These are phyloP conservation scores for Colletotrichum tropicale DNA, from an alignment of 2,329 filamentous ascomycete genomes.

Conservation along the genomic window DNA sequence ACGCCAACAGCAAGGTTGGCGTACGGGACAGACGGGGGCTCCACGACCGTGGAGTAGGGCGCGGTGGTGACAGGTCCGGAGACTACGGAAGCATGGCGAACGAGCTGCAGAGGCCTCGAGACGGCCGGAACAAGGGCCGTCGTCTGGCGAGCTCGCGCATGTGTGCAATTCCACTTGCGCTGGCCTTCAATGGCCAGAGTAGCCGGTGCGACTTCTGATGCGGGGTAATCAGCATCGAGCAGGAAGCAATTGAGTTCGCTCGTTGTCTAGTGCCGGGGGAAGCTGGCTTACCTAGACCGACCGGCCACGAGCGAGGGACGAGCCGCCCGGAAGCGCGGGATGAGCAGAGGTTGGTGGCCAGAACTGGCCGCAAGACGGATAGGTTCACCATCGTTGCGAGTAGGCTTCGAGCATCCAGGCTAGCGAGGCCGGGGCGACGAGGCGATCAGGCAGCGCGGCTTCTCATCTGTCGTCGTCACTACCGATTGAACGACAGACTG, in stretches of 20 bases:
- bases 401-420: slow-evolving; percentile 10
- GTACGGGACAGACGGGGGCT: slow-evolving; percentile 65
- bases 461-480: slow-evolving; percentile 12
- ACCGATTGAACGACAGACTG: neutral
- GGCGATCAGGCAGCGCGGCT: neutral
- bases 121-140: slow-evolving; percentile 30
- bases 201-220: neutral
- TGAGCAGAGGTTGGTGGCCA: slow-evolving; percentile 11
- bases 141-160: slow-evolving; percentile 32
- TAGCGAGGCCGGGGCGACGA: slow-evolving; percentile 11
- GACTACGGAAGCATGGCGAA: slow-evolving; percentile 43
- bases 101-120: slow-evolving; percentile 38
- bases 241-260: neutral
- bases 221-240: neutral
- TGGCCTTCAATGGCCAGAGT: neutral
- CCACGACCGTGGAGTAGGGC: slow-evolving; percentile 44
- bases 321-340: slow-evolving; percentile 2
- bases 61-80: slow-evolving; percentile 24
- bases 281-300: slow-evolving; percentile 2
- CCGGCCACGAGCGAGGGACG: slow-evolving; percentile 2
- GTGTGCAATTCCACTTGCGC: slow-evolving; percentile 43
- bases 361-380: slow-evolving; percentile 12
- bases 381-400: slow-evolving; percentile 11
- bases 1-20: slow-evolving; percentile 77
- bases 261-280: neutral